phyloP scores from a whole-genome alignment of 2,329 filamentous ascomycete genomes.

The Penicillium sclerotiorum region DNA sequence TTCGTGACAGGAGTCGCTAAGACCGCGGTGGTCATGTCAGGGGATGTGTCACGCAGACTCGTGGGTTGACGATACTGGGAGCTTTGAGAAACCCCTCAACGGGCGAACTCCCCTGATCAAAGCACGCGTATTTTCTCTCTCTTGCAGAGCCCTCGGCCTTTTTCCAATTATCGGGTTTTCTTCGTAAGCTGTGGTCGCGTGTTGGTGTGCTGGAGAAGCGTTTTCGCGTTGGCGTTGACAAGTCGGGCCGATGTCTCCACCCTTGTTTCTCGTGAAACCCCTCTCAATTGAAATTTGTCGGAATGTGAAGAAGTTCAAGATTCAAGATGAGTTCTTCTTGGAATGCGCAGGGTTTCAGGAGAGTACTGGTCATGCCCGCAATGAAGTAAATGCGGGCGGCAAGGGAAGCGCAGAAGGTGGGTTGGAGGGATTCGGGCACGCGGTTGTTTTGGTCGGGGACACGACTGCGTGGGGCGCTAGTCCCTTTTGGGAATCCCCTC shows the following conservation, averaged over 20 bases:
- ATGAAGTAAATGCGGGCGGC: constrained; percentile 24
- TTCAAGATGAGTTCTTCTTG: neutral
- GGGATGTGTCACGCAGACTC: constrained; percentile 28
- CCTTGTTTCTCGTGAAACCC: neutral
- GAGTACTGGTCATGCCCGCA: constrained; percentile 12
- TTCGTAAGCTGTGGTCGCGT: neutral
- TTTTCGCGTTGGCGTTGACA: constrained; percentile 1
- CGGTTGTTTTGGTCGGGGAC: constrained; percentile 44
- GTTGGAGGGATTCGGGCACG: constrained; percentile 34
- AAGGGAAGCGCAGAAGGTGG: constrained; percentile 27
- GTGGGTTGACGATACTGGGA: constrained; percentile 28
- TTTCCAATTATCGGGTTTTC: neutral
- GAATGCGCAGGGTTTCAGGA: neutral
- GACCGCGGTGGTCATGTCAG: constrained; percentile 45
- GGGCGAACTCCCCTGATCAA: neutral
- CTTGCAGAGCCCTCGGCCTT: neutral
- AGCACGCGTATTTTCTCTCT: neutral
- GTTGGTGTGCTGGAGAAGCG: neutral
- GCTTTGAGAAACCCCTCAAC: constrained; percentile 15
- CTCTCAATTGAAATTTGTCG: constrained; percentile 2
- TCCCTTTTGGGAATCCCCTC: constrained; percentile 31
- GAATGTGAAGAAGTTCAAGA: neutral
- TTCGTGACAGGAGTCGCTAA: constrained; percentile 36
- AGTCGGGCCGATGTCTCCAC: neutral
- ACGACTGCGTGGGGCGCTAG: constrained; percentile 41